Evolutionary conservation across 768 basidiomycete species (phyloP).

Genomic region (Terana coerulea): DNA sequence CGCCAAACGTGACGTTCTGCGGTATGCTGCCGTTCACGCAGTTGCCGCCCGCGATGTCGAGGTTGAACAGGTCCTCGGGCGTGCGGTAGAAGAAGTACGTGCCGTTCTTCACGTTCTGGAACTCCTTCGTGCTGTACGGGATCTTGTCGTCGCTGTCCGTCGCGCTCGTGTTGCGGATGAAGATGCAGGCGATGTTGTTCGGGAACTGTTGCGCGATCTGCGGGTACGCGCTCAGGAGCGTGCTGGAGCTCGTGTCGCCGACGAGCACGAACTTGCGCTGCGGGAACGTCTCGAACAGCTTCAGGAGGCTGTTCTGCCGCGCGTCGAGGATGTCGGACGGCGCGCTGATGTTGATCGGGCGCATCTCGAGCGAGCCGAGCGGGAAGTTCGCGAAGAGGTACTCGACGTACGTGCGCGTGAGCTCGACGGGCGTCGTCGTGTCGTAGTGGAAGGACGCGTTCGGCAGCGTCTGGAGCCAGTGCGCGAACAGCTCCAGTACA

Average conservation of each 20-base stretch:
- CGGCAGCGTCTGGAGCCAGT: constrained; percentile 24
- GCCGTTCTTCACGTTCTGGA: constrained; percentile 26
- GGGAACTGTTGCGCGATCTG: constrained; percentile 24
- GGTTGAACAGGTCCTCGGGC: constrained; percentile 19
- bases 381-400: constrained; percentile 30
- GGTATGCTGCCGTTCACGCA: constrained; percentile 19
- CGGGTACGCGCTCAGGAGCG: constrained; percentile 23
- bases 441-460: constrained; percentile 32
- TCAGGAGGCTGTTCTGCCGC: constrained; percentile 25
- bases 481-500: constrained; percentile 26
- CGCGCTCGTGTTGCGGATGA: constrained; percentile 31
- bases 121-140: constrained; percentile 30
- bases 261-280: constrained; percentile 28
- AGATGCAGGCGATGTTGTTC: constrained; percentile 26
- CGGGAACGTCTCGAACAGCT: constrained; percentile 30
- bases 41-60: constrained; percentile 18
- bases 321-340: constrained; percentile 26
- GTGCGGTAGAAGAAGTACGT: constrained; percentile 27
- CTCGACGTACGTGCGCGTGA: constrained; percentile 30
- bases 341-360: constrained; percentile 30
- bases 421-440: constrained; percentile 31
- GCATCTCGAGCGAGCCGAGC: constrained; percentile 29
- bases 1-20: constrained; percentile 22
- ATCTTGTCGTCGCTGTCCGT: constrained; percentile 30
- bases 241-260: constrained; percentile 22